Evolutionary conservation across 2,329 filamentous ascomycete species (phyloP).

Genomic region (Xylaria sp.): DNA sequence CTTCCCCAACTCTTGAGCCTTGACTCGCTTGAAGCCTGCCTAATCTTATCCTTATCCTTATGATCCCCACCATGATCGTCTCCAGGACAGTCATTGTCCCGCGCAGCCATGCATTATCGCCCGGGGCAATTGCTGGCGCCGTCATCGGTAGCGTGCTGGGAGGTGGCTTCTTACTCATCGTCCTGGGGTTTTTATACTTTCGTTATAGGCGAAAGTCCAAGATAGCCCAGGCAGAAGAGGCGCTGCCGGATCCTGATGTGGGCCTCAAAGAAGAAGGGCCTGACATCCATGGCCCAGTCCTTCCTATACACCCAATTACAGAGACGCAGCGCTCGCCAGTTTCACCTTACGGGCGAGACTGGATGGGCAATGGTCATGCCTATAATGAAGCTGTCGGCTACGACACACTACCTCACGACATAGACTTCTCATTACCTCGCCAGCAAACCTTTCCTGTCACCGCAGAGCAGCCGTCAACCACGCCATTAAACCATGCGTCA

Average conservation of each 20-base stretch:
- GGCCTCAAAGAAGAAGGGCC: slow-evolving; percentile 29
- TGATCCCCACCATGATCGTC: slow-evolving; percentile 24
- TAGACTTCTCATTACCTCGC: slow-evolving; percentile 34
- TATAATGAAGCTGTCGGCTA: slow-evolving; percentile 27
- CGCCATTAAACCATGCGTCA: slow-evolving; percentile 30
- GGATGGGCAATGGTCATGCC: slow-evolving; percentile 29
- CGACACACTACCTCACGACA: slow-evolving; percentile 30
- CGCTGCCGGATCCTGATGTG: slow-evolving; percentile 23
- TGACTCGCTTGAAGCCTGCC: background rate
- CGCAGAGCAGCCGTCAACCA: slow-evolving; percentile 26
- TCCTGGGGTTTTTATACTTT: slow-evolving; percentile 44
- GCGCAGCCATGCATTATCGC: slow-evolving; percentile 36
- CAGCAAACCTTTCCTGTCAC: slow-evolving; percentile 31
- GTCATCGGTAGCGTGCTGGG: slow-evolving; percentile 42
- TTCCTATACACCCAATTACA: background rate
- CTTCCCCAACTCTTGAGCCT: slow-evolving; percentile 2
- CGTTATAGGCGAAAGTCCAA: slow-evolving; percentile 37
- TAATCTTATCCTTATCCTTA: background rate
- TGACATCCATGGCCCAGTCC: slow-evolving; percentile 25
- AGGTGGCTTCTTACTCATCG: slow-evolving; percentile 37
- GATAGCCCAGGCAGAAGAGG: slow-evolving; percentile 33
- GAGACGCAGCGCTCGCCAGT: slow-evolving; percentile 29
- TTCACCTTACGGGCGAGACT: slow-evolving; percentile 30
- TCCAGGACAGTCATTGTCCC: slow-evolving; percentile 31
- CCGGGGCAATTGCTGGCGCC: slow-evolving; percentile 41